phyloP scores from a whole-genome alignment of 331 rosid species.

The Acacia pycnantha region DNA sequence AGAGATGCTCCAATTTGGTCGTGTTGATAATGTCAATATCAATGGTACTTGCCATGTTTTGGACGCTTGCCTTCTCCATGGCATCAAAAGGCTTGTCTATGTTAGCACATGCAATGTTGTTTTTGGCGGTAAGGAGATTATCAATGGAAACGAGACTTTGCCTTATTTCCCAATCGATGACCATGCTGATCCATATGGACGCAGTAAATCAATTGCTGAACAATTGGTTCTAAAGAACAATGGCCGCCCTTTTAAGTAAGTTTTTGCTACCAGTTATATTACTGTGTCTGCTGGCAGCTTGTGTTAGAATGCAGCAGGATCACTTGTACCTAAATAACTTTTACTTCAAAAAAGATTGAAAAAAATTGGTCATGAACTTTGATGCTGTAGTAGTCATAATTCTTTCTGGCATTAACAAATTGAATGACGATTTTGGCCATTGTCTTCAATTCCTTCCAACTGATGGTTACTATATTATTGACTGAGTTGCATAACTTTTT shows the following conservation, averaged over 20 bases:
- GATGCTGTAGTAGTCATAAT: not conserved
- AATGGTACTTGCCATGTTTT: slow-evolving; percentile 79
- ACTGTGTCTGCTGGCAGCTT: not conserved
- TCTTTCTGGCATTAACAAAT: not conserved
- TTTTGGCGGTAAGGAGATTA: slow-evolving; percentile 72
- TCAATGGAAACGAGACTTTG: slow-evolving; percentile 73
- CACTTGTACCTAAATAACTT: not conserved
- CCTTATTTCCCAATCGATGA: slow-evolving; percentile 81
- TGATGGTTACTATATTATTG: not conserved
- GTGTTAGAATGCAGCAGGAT: not conserved
- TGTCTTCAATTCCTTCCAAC: not conserved
- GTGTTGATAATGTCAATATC: slow-evolving; percentile 76
- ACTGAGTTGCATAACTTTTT: slow-evolving; percentile 12
- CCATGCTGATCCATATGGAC: slow-evolving; percentile 75
- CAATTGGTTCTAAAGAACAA: slow-evolving; percentile 84
- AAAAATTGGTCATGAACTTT: not conserved
- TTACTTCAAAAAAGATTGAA: not conserved
- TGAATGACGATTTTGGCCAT: not conserved
- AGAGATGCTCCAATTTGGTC: slow-evolving; percentile 84
- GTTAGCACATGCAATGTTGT: slow-evolving; percentile 87
- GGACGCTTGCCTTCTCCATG: slow-evolving; percentile 70
- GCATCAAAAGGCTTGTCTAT: slow-evolving; percentile 72
- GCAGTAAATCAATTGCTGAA: slow-evolving; percentile 90
- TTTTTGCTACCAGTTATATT: not conserved
- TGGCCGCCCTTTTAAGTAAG: slow-evolving; percentile 71